A percentile compares a stretch with the other conserved stretches of the same genome.
Conservation (phyloP, 495 filamentous ascomycete genomes). For the Neurospora sp. region DNA sequence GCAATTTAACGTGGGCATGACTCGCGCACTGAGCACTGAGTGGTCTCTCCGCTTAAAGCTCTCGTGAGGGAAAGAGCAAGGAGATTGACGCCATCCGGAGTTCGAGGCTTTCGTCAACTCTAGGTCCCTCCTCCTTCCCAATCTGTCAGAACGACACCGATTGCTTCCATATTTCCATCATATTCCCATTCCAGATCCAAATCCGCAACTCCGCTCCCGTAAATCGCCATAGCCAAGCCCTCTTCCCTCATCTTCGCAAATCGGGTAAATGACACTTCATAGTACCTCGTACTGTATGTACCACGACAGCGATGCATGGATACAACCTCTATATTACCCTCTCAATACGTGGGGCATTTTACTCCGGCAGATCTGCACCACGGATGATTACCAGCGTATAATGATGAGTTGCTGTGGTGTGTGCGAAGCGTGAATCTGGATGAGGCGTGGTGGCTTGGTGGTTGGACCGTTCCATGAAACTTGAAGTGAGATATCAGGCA, state of each 20-base stretch:
- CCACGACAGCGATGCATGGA: background rate
- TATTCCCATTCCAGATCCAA: background rate
- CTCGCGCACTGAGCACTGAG: background rate
- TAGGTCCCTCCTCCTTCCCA: background rate
- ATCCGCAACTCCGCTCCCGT: background rate
- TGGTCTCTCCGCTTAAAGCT: background rate
- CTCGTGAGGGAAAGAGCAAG: background rate
- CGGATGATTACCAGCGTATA: background rate
- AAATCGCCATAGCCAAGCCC: background rate
- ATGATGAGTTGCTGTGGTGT: background rate
- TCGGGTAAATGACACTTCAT: background rate
- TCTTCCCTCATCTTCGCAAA: background rate
- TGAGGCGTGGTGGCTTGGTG: background rate
- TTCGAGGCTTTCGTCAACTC: background rate
- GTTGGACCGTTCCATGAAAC: background rate
- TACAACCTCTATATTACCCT: background rate
- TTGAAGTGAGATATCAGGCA: background rate
- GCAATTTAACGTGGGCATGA: background rate
- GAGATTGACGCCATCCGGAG: background rate
- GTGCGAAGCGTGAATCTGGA: background rate
- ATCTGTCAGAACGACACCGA: background rate
- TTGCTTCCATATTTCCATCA: background rate
- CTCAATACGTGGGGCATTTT: background rate
- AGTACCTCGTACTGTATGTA: background rate
- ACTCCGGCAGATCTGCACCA: background rate